Evolutionary conservation across 2,329 filamentous ascomycete genomes (phyloP).

Genomic region (Beauveria pseudobassiana): DNA sequence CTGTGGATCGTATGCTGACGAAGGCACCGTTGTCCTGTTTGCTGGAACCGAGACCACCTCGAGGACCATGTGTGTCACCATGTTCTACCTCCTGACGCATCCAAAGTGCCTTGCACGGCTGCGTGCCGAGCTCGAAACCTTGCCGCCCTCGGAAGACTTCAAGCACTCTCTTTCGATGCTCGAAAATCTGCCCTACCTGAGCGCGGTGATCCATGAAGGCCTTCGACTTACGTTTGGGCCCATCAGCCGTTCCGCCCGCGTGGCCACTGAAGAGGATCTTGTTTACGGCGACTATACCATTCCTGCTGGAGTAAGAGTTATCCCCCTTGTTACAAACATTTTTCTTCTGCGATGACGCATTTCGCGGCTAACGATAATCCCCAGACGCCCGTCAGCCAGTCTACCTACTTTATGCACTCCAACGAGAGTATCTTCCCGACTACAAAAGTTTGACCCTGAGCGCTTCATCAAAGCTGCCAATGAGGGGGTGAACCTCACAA

Average conservation of each 20-base stretch:
- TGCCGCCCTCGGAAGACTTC: not conserved
- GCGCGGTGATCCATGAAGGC: not conserved
- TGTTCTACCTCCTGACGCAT: not conserved
- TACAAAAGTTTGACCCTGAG: not conserved
- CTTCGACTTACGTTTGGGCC: not conserved
- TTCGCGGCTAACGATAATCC: not conserved
- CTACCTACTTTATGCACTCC: not conserved
- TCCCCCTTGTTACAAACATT: no score
- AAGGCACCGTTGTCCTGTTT: conserved; percentile 14
- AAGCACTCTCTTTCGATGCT: not conserved
- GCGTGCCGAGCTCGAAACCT: not conserved
- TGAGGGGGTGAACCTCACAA: not conserved
- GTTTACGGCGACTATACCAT: not conserved
- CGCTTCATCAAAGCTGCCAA: not conserved
- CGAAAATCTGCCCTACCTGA: not conserved
- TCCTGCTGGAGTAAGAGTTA: not conserved
- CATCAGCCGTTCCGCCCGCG: not conserved
- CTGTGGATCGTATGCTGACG: conserved; percentile 13
- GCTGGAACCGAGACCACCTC: conserved; percentile 17
- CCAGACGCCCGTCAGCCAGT: not conserved
- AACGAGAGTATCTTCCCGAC: not conserved
- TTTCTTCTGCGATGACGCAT: no score
- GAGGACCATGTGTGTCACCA: not conserved
- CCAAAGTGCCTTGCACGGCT: not conserved
- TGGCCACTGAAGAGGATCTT: not conserved